Conservation (phyloP, 129 eudicot genomes). For the Helichrysum umbraculigerum region DNA sequence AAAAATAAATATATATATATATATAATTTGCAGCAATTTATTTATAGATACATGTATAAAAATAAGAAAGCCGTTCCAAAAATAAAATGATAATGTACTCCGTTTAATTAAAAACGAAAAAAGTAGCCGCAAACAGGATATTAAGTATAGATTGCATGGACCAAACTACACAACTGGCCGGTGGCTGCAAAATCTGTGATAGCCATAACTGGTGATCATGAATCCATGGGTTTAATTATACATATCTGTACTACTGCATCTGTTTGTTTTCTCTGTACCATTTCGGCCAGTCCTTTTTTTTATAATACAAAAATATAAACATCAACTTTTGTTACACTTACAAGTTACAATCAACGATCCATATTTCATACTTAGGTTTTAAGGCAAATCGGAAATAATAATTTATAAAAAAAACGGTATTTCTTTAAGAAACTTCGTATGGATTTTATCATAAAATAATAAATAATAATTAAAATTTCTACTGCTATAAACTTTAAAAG, state of each 20-base stretch:
- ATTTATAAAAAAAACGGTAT: background rate
- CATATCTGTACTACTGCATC: background rate
- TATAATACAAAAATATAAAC: background rate
- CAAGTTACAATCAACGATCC: background rate
- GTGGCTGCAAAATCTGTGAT: constrained; percentile 4
- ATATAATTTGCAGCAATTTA: too few relatives aligned
- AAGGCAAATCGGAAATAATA: background rate
- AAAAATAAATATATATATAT: too few relatives aligned
- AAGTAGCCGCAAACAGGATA: background rate
- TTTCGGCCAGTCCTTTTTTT: background rate
- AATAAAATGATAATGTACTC: too few relatives aligned
- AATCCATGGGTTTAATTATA: background rate
- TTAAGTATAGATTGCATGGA: background rate
- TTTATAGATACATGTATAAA: too few relatives aligned
- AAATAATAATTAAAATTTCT: background rate
- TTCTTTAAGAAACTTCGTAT: background rate
- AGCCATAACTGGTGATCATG: background rate
- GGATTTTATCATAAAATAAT: background rate
- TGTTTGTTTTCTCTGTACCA: background rate
- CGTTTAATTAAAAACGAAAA: too few relatives aligned
- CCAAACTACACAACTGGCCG: constrained; percentile 6
- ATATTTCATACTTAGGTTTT: background rate
- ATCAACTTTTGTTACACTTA: background rate
- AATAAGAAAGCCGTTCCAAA: too few relatives aligned
- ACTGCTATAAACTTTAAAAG: background rate